Conservation (phyloP, 768 basidiomycete species). For the Rhodosporidiobolus odoratus region DNA sequence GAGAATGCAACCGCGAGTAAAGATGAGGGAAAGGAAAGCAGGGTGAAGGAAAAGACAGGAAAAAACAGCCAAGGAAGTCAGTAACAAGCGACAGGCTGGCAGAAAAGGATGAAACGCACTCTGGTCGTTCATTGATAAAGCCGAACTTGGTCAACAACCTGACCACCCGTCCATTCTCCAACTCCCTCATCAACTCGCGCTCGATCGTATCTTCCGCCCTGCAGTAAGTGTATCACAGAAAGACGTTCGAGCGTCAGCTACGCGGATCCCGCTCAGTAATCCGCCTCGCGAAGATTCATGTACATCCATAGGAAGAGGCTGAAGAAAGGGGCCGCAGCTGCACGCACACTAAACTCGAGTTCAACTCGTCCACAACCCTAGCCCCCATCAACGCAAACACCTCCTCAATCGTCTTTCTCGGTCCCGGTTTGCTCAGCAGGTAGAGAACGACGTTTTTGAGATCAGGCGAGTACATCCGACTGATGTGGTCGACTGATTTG, state of each 20-base stretch:
- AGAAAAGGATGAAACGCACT: slow-evolving; percentile 57
- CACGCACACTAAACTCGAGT: slow-evolving; percentile 70
- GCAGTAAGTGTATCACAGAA: not conserved
- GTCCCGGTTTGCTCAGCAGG: slow-evolving; percentile 63
- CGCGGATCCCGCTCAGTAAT: no score
- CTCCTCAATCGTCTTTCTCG: slow-evolving; percentile 68
- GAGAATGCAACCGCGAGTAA: not conserved
- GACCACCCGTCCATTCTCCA: slow-evolving; percentile 89
- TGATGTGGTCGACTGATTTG: slow-evolving; percentile 69
- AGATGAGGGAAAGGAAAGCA: not conserved
- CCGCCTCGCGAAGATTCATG: no score
- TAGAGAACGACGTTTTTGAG: slow-evolving; percentile 74
- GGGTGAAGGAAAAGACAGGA: not conserved
- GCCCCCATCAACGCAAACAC: slow-evolving; percentile 73
- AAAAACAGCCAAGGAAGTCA: not conserved
- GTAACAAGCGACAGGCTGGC: not conserved
- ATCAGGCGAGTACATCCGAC: slow-evolving; percentile 69
- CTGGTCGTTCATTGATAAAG: slow-evolving; percentile 98
- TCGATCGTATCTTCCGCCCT: slow-evolving; percentile 80
- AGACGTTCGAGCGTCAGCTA: no score
- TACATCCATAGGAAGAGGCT: no score
- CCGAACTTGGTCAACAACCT: slow-evolving; percentile 87
- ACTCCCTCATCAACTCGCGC: slow-evolving; percentile 72
- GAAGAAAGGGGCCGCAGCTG: slow-evolving; percentile 13
- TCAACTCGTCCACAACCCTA: slow-evolving; percentile 69